A percentile compares a stretch with the other conserved stretches of the same genome.
These are phyloP conservation scores for Tetrapisispora iriomotensis DNA, from an alignment of 805 yeast species.

Conservation along the genomic window DNA sequence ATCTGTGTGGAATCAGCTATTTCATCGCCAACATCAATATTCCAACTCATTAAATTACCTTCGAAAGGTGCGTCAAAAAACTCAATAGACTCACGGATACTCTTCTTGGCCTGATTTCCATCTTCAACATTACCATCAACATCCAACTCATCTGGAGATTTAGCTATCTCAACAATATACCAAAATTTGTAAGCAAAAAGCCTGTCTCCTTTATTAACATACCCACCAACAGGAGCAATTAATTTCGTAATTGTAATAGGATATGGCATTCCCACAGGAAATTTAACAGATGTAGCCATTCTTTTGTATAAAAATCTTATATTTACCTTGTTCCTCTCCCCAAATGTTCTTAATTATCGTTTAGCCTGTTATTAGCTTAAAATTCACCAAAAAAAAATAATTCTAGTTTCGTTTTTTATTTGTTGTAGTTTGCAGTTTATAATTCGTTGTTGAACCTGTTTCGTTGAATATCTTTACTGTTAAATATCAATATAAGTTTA, in stretches of 20 bases:
- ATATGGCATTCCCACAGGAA: conserved; percentile 29
- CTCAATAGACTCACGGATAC: conserved; percentile 55
- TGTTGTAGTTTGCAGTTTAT: too few relatives aligned
- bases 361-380: not conserved
- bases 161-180: conserved; percentile 33
- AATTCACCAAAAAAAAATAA: not conserved
- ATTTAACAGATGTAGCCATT: conserved; percentile 19
- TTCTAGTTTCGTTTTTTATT: too few relatives aligned
- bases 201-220: conserved; percentile 31
- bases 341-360: too few relatives aligned
- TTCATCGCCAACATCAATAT: conserved; percentile 49
- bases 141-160: conserved; percentile 14
- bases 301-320: not conserved
- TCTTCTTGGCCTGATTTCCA: conserved; percentile 17
- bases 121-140: conserved; percentile 9
- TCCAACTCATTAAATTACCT: conserved; percentile 49
- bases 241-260: conserved; percentile 33
- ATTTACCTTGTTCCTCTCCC: too few relatives aligned
- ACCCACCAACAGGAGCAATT: conserved; percentile 24
- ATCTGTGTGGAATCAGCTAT: conserved; percentile 38
- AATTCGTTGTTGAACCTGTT: too few relatives aligned
- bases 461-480: too few relatives aligned
- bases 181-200: conserved; percentile 37
- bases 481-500: too few relatives aligned
- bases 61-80: conserved; percentile 76